Evolutionary conservation across 805 yeast species (phyloP).

Genomic region (Schwanniomyces yamadae): DNA sequence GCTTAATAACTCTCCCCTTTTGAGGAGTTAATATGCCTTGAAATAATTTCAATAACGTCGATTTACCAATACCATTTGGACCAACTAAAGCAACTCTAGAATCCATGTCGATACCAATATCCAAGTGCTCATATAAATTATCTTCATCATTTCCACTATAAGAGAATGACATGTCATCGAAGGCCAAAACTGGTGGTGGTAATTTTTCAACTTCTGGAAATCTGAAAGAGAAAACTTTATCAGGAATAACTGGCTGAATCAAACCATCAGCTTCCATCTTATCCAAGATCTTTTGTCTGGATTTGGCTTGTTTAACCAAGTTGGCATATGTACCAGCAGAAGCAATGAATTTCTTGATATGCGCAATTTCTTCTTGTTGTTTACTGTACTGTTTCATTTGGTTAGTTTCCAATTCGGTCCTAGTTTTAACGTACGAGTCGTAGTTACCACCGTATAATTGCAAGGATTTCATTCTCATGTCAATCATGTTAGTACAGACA

Average conservation of each 20-base stretch:
- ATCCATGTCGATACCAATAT: conserved; percentile 99
- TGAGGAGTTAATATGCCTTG: conserved; percentile 91
- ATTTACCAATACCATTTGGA: conserved; percentile 99
- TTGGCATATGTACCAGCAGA: conserved; percentile 99
- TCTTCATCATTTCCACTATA: conserved; percentile 83
- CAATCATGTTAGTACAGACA: conserved; percentile 97
- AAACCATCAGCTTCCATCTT: conserved; percentile 99
- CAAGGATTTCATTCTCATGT: conserved; percentile 84
- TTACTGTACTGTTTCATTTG: conserved; percentile 96
- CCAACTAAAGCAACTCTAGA: conserved; percentile 97
- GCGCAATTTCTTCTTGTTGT: conserved; percentile 98
- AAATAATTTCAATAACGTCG: conserved; percentile 93
- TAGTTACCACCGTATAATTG: conserved; percentile 94
- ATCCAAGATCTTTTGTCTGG: conserved; percentile 98
- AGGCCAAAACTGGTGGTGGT: conserved; percentile 98
- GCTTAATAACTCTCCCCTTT: conserved; percentile 93
- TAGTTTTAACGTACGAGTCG: conserved; percentile 93
- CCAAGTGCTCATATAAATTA: conserved; percentile 84
- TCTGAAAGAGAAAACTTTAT: conserved; percentile 89
- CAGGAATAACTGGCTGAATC: conserved; percentile 88
- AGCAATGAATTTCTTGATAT: conserved; percentile 97
- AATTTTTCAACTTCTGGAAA: conserved; percentile 95
- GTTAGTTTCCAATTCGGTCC: conserved; percentile 89
- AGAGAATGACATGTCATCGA: conserved; percentile 91
- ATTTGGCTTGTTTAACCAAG: conserved; percentile 97